Conservation (phyloP, 768 basidiomycete species). For the Hericium alpestre region DNA sequence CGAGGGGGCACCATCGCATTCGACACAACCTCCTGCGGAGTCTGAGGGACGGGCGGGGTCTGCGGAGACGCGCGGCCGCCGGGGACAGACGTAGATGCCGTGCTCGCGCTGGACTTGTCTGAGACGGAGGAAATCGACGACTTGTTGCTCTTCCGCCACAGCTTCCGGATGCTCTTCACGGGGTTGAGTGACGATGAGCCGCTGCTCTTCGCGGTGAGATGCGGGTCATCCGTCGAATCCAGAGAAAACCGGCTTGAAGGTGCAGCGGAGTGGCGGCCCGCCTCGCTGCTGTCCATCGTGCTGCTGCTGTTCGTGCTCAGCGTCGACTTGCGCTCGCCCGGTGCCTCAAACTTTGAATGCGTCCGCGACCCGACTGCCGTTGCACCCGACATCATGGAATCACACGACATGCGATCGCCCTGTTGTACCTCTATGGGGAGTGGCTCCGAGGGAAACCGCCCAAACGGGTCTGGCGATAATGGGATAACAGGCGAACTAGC, state of each 20-base stretch:
- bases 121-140: slow-evolving; percentile 18
- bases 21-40: slow-evolving; percentile 7
- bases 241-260: slow-evolving; percentile 54
- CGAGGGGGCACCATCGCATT: slow-evolving; percentile 3
- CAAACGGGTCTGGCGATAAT: slow-evolving; percentile 77
- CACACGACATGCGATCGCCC: neutral
- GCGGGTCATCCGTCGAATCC: slow-evolving; percentile 46
- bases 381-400: neutral
- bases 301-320: neutral
- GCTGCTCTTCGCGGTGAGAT: slow-evolving; percentile 15
- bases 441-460: slow-evolving; percentile 47
- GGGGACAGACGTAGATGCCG: slow-evolving; percentile 4
- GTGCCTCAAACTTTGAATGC: slow-evolving; percentile 1
- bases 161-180: slow-evolving; percentile 60
- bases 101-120: slow-evolving; percentile 1
- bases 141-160: slow-evolving; percentile 71
- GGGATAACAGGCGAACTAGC: slow-evolving; percentile 60
- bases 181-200: slow-evolving; percentile 51
- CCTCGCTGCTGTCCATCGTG: neutral
- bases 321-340: slow-evolving; percentile 2
- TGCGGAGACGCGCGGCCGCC: slow-evolving; percentile 1
- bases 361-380: neutral
- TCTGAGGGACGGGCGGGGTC: neutral
- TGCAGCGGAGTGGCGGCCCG: slow-evolving; percentile 11
- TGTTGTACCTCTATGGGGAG: neutral